phyloP scores from a whole-genome alignment of 2,329 filamentous ascomycete genomes.

The Curvularia verruculosa region DNA sequence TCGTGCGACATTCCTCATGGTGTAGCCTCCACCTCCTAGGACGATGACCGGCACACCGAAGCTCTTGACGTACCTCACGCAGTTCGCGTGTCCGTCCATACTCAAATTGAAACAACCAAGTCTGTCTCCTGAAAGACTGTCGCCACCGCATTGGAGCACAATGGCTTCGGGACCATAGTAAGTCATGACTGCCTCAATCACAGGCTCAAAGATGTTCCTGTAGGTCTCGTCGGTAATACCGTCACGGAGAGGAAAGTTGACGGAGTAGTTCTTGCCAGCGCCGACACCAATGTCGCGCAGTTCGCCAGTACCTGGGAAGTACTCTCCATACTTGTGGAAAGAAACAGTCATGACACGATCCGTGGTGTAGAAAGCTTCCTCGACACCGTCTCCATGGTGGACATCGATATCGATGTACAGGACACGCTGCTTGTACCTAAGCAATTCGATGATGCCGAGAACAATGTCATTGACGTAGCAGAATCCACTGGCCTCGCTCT shows the following conservation, averaged over 20 bases:
- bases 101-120: conserved; percentile 73
- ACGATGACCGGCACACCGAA: conserved; percentile 70
- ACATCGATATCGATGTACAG: conserved; percentile 96
- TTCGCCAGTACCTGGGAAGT: conserved; percentile 73
- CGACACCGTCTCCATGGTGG: conserved; percentile 82
- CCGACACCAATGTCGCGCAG: conserved; percentile 71
- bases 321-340: conserved; percentile 76
- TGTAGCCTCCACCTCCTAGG: conserved; percentile 71
- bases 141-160: conserved; percentile 71
- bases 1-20: conserved; percentile 68
- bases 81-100: conserved; percentile 73
- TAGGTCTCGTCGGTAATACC: conserved; percentile 72
- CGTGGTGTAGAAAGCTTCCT: conserved; percentile 74
- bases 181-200: conserved; percentile 71
- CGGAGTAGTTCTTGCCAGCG: conserved; percentile 69
- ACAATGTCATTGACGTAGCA: conserved; percentile 99
- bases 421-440: conserved; percentile 81
- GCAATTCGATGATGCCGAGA: conserved; percentile 85
- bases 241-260: conserved; percentile 73
- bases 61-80: conserved; percentile 71
- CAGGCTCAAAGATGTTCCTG: conserved; percentile 71
- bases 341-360: conserved; percentile 75
- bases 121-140: conserved; percentile 70
- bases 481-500: conserved; percentile 90
- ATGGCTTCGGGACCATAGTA: conserved; percentile 71